Conservation (phyloP, 1,284 basidiomycete genomes). For the Xerocomus amazonicus region DNA sequence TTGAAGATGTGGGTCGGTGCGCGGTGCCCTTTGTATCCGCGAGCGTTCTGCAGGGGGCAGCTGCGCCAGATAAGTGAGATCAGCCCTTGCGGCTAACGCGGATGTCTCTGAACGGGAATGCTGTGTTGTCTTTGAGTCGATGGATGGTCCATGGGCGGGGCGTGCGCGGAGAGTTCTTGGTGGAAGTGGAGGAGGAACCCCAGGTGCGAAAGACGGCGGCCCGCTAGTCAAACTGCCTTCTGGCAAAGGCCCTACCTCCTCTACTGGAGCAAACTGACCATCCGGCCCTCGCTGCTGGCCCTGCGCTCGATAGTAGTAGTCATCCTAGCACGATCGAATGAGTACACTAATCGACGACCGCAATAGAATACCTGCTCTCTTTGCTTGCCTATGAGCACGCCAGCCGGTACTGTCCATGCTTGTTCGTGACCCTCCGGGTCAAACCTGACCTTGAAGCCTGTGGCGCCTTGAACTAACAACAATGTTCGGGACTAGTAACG, state of each 20-base stretch:
- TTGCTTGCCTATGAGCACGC: conserved; percentile 55
- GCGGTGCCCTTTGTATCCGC: conserved; percentile 47
- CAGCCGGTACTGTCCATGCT: conserved; percentile 69
- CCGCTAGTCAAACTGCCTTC: conserved; percentile 51
- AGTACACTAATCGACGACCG: conserved; percentile 1
- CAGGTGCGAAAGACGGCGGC: conserved; percentile 34
- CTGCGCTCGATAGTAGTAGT: conserved; percentile 22
- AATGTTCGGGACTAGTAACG: no score
- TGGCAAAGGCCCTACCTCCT: conserved; percentile 54
- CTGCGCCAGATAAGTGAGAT: conserved; percentile 41
- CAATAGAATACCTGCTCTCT: conserved; percentile 35
- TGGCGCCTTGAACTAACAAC: no score
- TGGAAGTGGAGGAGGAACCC: conserved; percentile 33
- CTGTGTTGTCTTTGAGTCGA: conserved; percentile 4
- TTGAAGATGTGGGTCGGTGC: conserved; percentile 70
- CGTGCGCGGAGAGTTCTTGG: conserved; percentile 30
- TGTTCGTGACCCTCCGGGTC: no score
- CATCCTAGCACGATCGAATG: conserved; percentile 40
- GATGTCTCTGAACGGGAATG: conserved; percentile 12
- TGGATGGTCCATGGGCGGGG: conserved; percentile 2
- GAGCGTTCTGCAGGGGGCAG: conserved; percentile 66
- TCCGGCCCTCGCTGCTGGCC: conserved; percentile 45
- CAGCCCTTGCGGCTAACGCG: conserved; percentile 8
- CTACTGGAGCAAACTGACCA: conserved; percentile 50
- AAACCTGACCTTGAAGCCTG: no score